These are phyloP conservation scores for Schizothecium vesticola DNA, from an alignment of 495 filamentous ascomycete species.

Conservation along the genomic window DNA sequence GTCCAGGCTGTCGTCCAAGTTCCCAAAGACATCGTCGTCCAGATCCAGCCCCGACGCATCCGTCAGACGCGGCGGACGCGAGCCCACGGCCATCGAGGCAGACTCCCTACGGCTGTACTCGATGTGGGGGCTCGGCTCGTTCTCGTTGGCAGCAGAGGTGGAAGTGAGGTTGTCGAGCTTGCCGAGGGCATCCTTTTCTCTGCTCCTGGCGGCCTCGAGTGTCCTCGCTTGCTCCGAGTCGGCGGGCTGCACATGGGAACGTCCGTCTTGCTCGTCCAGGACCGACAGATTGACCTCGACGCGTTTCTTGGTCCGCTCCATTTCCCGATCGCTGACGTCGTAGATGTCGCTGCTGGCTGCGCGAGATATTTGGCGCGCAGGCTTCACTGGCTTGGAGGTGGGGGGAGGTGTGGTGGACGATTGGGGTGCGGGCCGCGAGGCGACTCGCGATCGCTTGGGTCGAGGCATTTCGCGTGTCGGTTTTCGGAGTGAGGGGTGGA, in stretches of 20 bases:
- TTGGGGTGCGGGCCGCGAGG: conserved; percentile 23
- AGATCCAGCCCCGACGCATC: conserved; percentile 43
- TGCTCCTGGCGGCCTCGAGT: conserved; percentile 28
- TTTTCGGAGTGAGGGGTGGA: not conserved
- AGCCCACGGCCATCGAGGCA: conserved; percentile 17
- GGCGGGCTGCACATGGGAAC: not conserved
- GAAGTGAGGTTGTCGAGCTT: conserved; percentile 37
- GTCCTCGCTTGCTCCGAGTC: conserved; percentile 27
- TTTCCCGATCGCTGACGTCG: conserved; percentile 43
- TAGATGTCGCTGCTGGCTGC: conserved; percentile 33
- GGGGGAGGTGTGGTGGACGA: conserved; percentile 14
- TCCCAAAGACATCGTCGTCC: conserved; percentile 42
- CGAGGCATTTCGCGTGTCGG: conserved; percentile 34
- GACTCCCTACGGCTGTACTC: conserved; percentile 29
- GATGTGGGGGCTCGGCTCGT: conserved; percentile 16
- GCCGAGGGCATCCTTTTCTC: conserved; percentile 37
- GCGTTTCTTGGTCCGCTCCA: conserved; percentile 27
- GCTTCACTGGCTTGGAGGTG: conserved; percentile 1
- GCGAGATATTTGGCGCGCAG: conserved; percentile 5
- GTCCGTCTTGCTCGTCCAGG: not conserved
- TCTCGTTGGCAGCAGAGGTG: conserved; percentile 18
- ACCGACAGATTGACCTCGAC: not conserved
- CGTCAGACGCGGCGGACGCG: conserved; percentile 21
- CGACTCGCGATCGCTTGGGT: conserved; percentile 36
- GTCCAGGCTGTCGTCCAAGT: conserved; percentile 40